Base-by-base conservation (phyloP, 1,284 basidiomycete genomes). In the Sporisorium scitamineum region DNA sequence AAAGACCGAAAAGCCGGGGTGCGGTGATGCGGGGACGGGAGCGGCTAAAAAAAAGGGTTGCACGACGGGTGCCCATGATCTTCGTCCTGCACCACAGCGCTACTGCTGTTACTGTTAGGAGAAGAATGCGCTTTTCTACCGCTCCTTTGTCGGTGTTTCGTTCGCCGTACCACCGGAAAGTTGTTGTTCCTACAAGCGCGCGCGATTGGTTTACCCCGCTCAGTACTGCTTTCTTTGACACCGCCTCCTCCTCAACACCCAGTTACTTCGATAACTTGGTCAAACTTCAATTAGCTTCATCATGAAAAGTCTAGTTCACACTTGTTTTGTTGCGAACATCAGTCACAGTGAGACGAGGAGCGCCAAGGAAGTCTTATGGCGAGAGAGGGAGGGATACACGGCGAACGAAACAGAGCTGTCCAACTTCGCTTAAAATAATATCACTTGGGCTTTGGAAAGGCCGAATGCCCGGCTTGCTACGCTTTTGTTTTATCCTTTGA, bases 1-100 rank as follows among this genome's bases (percentile, higher is more conserved):
- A 63, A 44, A 24, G 47, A 37, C 54, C 54, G 61, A 37, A 34
- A 63, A 29, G 54, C 61, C 61, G 61, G 24, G 7, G 5, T 5
- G n/a, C n/a, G n/a, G n/a, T n/a, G n/a, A n/a, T 20, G 42, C 8
- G 20, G 20, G 42, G 8, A n/a, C n/a, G n/a, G 22, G n/a, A 22
- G 42, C 20, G 42, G 44, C 44, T 45, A 26, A 45, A 4, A 4
- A 3, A n/a, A 3, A n/a, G n/a, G n/a, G 39, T n/a, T 18, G 6
- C 20, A n/a, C 39, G 39, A 41, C 14, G 16, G 37, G 37, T 18
- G 37, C 45, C 27, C 45, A 47, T 47, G 45, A 47, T 47, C 45
- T 47, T 47, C 45, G 45, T 1, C 45, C 14, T 47, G 45, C 26
- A 47, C 45, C 45, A 27, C 13, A 2, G 26, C 26, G 26, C 26